phyloP scores from a whole-genome alignment of 1,284 basidiomycete species.

The Apiotrichum porosum region DNA sequence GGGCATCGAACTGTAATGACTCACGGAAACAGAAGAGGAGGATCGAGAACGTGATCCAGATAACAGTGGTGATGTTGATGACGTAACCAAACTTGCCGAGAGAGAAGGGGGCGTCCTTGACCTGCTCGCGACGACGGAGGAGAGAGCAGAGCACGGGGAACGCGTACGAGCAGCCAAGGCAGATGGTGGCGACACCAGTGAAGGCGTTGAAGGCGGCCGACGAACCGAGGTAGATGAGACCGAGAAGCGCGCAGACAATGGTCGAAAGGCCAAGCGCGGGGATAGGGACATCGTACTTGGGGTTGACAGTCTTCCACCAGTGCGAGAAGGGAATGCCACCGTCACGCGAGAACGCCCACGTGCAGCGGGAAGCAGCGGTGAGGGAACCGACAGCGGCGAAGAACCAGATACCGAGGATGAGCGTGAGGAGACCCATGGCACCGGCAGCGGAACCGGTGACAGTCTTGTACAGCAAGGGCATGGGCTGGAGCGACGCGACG shows the following conservation, averaged over 20 bases:
- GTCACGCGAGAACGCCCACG: conserved; percentile 46
- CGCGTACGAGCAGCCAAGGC: conserved; percentile 42
- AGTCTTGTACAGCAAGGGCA: conserved; percentile 50
- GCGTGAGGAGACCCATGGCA: conserved; percentile 44
- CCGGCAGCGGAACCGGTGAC: conserved; percentile 49
- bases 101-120: conserved; percentile 36
- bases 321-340: conserved; percentile 47
- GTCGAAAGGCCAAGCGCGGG: conserved; percentile 47
- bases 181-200: conserved; percentile 41
- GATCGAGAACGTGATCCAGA: conserved; percentile 20
- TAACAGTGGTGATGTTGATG: conserved; percentile 32
- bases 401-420: conserved; percentile 50
- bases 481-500: conserved; percentile 49
- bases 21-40: conserved; percentile 18
- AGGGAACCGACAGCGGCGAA: conserved; percentile 51
- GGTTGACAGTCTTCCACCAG: conserved; percentile 42
- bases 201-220: conserved; percentile 47
- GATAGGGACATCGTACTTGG: conserved; percentile 45
- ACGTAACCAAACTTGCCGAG: conserved; percentile 45
- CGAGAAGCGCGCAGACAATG: conserved; percentile 48
- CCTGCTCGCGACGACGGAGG: conserved; percentile 38
- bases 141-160: conserved; percentile 48
- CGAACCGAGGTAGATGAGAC: conserved; percentile 46
- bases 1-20: not conserved
- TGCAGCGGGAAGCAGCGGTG: conserved; percentile 30